A percentile compares a stretch with the other conserved stretches of the same genome.
Evolutionary conservation across 495 filamentous ascomycete species (phyloP).

Genomic region (Penicillium coprophilum): DNA sequence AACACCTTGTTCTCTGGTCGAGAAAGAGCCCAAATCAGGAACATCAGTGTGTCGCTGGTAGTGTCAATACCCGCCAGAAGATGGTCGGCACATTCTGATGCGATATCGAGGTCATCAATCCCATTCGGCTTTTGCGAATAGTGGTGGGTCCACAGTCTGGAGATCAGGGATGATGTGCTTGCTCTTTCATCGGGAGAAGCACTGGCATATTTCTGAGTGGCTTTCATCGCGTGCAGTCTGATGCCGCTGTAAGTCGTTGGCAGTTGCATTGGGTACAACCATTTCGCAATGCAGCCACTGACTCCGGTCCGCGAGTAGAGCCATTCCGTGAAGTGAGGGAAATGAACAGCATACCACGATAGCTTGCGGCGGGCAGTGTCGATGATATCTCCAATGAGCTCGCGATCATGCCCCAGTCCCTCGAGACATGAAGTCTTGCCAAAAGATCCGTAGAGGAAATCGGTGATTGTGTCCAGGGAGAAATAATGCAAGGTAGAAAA

Average conservation of each 20-base stretch:
- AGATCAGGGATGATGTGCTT: background rate
- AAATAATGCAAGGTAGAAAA: conserved; percentile 43
- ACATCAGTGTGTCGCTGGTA: conserved; percentile 38
- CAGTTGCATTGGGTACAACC: conserved; percentile 24
- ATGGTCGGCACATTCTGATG: conserved; percentile 34
- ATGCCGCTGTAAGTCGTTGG: background rate
- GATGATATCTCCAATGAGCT: conserved; percentile 34
- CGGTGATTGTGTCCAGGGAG: conserved; percentile 42
- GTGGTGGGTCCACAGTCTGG: background rate
- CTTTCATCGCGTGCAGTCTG: background rate
- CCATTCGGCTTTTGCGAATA: background rate
- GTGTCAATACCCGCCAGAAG: conserved; percentile 34
- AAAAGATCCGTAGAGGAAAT: conserved; percentile 22
- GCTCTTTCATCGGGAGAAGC: background rate
- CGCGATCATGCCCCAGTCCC: conserved; percentile 21
- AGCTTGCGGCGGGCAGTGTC: conserved; percentile 30
- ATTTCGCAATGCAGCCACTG: conserved; percentile 10
- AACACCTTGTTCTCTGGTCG: conserved; percentile 23
- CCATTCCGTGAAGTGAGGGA: conserved; percentile 28
- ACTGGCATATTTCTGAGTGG: conserved; percentile 2
- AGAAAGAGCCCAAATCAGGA: conserved; percentile 36
- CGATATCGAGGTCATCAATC: conserved; percentile 22
- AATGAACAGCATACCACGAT: conserved; percentile 37
- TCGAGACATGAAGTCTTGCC: conserved; percentile 26
- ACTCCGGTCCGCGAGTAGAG: background rate